Base-by-base conservation (phyloP, 805 yeast species). In the Myxozyma nipponensis region DNA sequence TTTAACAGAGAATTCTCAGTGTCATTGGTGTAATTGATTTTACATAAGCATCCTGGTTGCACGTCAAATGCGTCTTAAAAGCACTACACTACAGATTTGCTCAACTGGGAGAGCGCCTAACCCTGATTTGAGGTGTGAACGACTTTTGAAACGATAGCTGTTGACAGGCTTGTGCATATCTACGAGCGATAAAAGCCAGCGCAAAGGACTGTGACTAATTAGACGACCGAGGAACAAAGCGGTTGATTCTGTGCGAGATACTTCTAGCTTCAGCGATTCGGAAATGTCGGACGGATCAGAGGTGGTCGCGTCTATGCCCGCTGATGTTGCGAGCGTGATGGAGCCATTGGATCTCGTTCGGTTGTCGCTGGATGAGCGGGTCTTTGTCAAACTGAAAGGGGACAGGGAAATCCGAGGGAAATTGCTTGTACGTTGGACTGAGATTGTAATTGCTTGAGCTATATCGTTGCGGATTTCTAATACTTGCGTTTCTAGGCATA, bases 311-410 rank as follows among this genome's bases (percentile, higher is more conserved):
- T 49, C 52, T 4, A 56, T 50, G 22, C 49, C 42, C 19, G 39
- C 48, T 4, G 54, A 51, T 19, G 49, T 50, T 46, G 21, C 44
- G 15, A 40, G 32, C 13, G 61, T 57, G 10, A 40, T 81, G 25
- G 95, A 88, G 60, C 98, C 99, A n/a, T 78, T 93, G 51, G 97
- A 91, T 64, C 76, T 90, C 61, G 81, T 93, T 59, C 83, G 91
- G 60, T 77, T 84, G 54, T 86, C 89, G 52, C 73, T 93, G 43
- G 97, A 93, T 65, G 98, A 93, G 69, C 72, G 75, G 46, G 88
- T 93, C 22, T 79, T 80, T 63, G 91, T 93, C 50, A 93, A 93
- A 66, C 78, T 93, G 53, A 82, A 98, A 67, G 98, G 96, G 19
- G 91, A 93, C 57, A 78, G 99, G 62, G 96, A 91, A 66, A 78